Conservation (phyloP, 83 land plant species). For the Picea abies region DNA sequence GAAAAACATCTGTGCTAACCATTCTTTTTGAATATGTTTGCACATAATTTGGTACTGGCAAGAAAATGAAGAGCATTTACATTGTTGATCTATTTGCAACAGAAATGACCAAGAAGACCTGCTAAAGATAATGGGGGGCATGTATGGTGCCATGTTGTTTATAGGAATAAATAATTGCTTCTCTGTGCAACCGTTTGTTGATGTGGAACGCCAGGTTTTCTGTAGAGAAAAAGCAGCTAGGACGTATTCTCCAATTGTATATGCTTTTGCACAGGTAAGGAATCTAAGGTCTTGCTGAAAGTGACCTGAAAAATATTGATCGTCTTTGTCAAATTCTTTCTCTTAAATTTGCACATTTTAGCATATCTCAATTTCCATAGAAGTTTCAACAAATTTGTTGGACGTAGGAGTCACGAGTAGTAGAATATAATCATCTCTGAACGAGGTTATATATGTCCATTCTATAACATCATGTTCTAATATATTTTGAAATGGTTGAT, state of each 20-base stretch:
- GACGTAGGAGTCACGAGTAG: too few relatives aligned
- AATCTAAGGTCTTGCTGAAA: too few relatives aligned
- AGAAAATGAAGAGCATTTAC: background rate
- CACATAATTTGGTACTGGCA: background rate
- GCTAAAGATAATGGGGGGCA: conserved; percentile 45
- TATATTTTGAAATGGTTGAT: too few relatives aligned
- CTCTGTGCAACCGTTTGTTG: conserved; percentile 35
- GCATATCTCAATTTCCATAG: too few relatives aligned
- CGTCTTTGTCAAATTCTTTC: too few relatives aligned
- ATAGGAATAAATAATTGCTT: conserved; percentile 52
- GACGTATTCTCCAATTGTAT: conserved; percentile 59
- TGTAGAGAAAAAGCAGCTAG: conserved; percentile 64
- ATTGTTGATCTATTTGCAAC: background rate
- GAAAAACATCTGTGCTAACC: too few relatives aligned
- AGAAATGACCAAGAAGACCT: conserved; percentile 43
- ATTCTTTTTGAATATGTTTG: background rate
- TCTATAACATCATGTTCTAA: too few relatives aligned
- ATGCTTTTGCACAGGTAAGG: conserved; percentile 59
- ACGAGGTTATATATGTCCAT: too few relatives aligned
- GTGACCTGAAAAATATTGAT: too few relatives aligned
- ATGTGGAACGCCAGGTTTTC: conserved; percentile 46
- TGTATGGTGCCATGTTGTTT: conserved; percentile 36
- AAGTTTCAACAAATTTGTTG: too few relatives aligned
- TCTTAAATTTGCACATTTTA: too few relatives aligned
- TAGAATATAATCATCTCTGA: too few relatives aligned